These are phyloP conservation scores for Podospora sp. DNA, from an alignment of 495 filamentous ascomycete genomes.

Conservation along the genomic window DNA sequence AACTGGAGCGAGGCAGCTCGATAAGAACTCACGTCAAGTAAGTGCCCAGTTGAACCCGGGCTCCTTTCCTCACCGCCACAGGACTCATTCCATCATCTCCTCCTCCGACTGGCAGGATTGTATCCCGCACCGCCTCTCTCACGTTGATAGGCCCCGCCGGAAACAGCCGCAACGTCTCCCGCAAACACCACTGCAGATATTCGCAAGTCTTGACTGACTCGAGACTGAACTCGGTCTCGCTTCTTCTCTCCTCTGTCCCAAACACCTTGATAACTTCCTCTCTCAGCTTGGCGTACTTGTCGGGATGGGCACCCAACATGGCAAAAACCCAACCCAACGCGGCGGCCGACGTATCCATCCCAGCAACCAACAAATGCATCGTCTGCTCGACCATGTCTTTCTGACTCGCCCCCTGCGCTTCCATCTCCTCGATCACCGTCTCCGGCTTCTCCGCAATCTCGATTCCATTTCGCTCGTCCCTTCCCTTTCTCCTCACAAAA, in stretches of 20 bases:
- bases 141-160: slow-evolving; percentile 13
- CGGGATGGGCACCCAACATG: slow-evolving; percentile 9
- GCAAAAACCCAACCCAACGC: slow-evolving; percentile 16
- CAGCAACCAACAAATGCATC: slow-evolving; percentile 12
- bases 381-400: slow-evolving; percentile 14
- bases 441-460: slow-evolving; percentile 7
- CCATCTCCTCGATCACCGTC: slow-evolving; percentile 11
- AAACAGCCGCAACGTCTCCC: slow-evolving; percentile 11
- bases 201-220: slow-evolving; percentile 11
- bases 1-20: neutral
- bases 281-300: neutral
- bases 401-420: slow-evolving; percentile 6
- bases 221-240: neutral
- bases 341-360: slow-evolving; percentile 15
- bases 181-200: slow-evolving; percentile 12
- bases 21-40: slow-evolving; percentile 11
- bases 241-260: slow-evolving; percentile 7
- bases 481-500: slow-evolving; percentile 8
- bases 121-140: slow-evolving; percentile 6
- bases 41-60: slow-evolving; percentile 4
- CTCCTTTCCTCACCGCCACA: slow-evolving; percentile 15
- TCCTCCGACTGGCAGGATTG: slow-evolving; percentile 7
- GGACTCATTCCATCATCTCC: neutral
- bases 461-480: neutral
- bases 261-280: neutral